These are phyloP conservation scores for Termitomyces eurrhizus DNA, from an alignment of 768 basidiomycete genomes.

Conservation along the genomic window DNA sequence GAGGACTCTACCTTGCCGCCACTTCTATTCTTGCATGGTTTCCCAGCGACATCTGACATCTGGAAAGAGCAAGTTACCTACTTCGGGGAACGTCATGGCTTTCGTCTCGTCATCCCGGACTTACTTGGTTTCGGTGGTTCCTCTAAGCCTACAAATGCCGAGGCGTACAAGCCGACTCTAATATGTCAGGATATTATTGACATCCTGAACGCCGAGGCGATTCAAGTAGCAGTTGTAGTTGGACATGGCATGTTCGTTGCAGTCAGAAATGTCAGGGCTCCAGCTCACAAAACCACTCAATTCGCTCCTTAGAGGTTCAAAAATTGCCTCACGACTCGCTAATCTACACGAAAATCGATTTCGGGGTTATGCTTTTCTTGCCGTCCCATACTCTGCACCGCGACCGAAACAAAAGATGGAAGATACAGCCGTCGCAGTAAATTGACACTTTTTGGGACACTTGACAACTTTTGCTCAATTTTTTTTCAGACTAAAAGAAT, in stretches of 20 bases:
- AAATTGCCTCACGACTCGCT: conserved; percentile 31
- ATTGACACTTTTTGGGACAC: background rate
- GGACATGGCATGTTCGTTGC: conserved; percentile 35
- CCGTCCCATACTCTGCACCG: conserved; percentile 32
- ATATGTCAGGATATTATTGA: conserved; percentile 40
- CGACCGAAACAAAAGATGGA: conserved; percentile 24
- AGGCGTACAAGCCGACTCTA: conserved; percentile 32
- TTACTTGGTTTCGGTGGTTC: conserved; percentile 49
- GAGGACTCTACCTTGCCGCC: conserved; percentile 27
- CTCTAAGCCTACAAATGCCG: conserved; percentile 38
- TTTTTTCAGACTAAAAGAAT: conserved; percentile 25
- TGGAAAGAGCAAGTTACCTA: conserved; percentile 38
- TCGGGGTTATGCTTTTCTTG: conserved; percentile 36
- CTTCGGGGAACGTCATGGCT: conserved; percentile 34
- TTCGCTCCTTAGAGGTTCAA: conserved; percentile 31
- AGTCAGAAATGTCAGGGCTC: background rate
- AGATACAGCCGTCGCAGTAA: conserved; percentile 20
- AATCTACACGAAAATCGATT: conserved; percentile 35
- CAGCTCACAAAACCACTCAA: background rate
- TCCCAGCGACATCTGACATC: conserved; percentile 35
- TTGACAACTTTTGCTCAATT: background rate
- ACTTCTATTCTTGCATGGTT: conserved; percentile 44
- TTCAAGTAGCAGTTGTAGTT: conserved; percentile 32
- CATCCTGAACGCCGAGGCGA: conserved; percentile 33
- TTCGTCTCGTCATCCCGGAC: conserved; percentile 44